Conservation (phyloP, 768 basidiomycete genomes). For the Leucocoprinus sp. region DNA sequence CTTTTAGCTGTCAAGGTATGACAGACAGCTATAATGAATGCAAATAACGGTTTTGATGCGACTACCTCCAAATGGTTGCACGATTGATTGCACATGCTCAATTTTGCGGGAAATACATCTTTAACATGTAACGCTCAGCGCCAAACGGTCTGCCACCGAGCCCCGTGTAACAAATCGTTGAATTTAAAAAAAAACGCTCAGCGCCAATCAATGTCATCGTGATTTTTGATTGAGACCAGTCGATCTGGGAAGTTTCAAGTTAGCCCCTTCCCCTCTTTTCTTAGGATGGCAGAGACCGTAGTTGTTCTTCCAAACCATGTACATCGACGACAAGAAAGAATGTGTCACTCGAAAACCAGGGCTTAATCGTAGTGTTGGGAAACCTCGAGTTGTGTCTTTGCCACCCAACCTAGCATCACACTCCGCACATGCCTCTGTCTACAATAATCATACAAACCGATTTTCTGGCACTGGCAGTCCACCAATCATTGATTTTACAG, state of each 20-base stretch:
- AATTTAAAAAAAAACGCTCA: no score
- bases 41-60: no score
- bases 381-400: background rate
- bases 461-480: slow-evolving; percentile 13
- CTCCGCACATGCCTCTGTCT: background rate
- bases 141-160: no score
- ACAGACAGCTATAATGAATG: no score
- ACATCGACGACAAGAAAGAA: background rate
- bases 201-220: background rate
- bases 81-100: no score
- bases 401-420: background rate
- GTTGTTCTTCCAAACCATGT: background rate
- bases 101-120: no score
- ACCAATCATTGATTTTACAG: slow-evolving; percentile 20
- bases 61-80: no score
- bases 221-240: background rate
- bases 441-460: background rate
- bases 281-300: background rate
- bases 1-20: no score
- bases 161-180: no score
- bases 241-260: background rate
- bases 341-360: background rate
- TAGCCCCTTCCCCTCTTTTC: background rate
- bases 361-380: background rate
- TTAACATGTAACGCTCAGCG: no score